Evolutionary conservation across 2,329 filamentous ascomycete genomes (phyloP).

Genomic region (Fusarium sp.): DNA sequence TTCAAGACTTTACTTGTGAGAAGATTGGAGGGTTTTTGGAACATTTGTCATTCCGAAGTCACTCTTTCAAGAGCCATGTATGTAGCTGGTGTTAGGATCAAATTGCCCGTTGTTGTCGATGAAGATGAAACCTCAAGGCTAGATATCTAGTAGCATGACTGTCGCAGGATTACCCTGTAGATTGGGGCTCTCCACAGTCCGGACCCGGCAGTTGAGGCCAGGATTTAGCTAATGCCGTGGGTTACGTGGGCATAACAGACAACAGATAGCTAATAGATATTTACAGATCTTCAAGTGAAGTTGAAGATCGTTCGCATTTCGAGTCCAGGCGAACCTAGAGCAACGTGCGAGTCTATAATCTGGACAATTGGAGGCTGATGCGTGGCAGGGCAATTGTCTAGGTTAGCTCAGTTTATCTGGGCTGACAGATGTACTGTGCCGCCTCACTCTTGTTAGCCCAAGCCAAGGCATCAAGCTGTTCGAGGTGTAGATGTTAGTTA

Average conservation of each 20-base stretch:
- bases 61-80: too few relatives aligned
- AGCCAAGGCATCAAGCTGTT: neutral
- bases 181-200: neutral
- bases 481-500: neutral
- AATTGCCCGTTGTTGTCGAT: neutral
- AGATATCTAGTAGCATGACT: neutral
- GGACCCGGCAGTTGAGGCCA: constrained; percentile 14
- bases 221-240: neutral
- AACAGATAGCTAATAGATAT: neutral
- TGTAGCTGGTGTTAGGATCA: neutral
- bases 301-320: neutral
- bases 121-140: neutral
- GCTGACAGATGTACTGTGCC: constrained; percentile 1
- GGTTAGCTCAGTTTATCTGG: constrained; percentile 4
- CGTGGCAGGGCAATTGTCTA: constrained; percentile 21
- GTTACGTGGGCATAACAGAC: constrained; percentile 5
- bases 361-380: constrained; percentile 9
- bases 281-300: neutral
- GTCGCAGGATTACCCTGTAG: constrained; percentile 5
- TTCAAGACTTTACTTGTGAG: neutral
- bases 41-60: too few relatives aligned
- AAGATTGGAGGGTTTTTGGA: too few relatives aligned
- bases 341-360: neutral
- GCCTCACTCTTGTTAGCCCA: constrained; percentile 34
- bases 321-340: neutral